Evolutionary conservation across 2,329 filamentous ascomycete genomes (phyloP), one percentile per base, ranked within the genome.

Genomic region (Catunica adiposa): DNA sequence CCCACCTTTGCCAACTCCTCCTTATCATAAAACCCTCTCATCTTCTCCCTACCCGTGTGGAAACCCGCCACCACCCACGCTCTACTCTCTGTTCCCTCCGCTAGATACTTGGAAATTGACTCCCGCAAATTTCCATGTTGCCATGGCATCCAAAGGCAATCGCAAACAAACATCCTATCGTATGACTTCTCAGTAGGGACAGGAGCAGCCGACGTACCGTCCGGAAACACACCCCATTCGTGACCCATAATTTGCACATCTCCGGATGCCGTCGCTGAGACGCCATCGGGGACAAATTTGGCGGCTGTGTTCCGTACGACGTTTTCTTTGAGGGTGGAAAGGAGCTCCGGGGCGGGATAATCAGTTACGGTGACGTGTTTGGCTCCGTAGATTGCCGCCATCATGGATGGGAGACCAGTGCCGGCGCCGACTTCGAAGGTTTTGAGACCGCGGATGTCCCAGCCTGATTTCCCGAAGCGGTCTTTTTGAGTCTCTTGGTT

Each of bases 101-200:
- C 61, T 17, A 87, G 70, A 63, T 86, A 84, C 66, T 79, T 78
- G 3, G 72, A 66, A 63, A 86, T 78, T 23, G 81, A 84, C 44
- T 64, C 66, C 50, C 74, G 74, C 25, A 88, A 72, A 65, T 81
- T 83, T n/a, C 67, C 72, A 66, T 88, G 84, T 69, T 87, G 77
- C 70, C 75, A 76, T 1, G 79, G 77, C 80, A 87, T 86, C 83
- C 84, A 88, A 56, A 85, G 73, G 63, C 83, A 86, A 67, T 88
- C 83, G 59, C 82, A 80, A 0, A 79, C 80, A n/a, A 86, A 67
- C 42, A 88, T 71, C 57, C 80, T 75, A 48, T 78, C 78, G 63
- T 81, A 86, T 1, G 63, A 64, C 58, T 66, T 66, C 40, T 61
- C 61, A 54, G 60, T 25, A 57, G 53, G 53, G 62, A 62, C 23